Conservation (phyloP, 768 basidiomycete species). For the Mycena rebaudengoi region DNA sequence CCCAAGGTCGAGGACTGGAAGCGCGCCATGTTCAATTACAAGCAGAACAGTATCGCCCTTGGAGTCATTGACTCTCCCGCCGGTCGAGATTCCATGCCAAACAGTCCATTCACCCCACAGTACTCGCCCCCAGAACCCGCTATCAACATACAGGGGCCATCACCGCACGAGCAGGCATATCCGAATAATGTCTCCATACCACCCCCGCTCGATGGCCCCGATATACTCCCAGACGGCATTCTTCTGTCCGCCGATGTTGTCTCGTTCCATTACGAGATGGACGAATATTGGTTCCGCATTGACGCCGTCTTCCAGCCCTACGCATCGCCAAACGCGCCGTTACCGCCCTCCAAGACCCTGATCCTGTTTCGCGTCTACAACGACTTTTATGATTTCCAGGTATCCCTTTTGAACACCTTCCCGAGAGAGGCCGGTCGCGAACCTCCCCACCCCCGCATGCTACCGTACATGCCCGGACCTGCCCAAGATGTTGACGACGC, state of each 20-base stretch:
- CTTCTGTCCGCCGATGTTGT: conserved; percentile 89
- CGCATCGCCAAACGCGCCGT: conserved; percentile 60
- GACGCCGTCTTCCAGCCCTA: conserved; percentile 91
- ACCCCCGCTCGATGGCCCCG: conserved; percentile 50
- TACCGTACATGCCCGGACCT: conserved; percentile 99
- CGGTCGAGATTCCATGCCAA: conserved; percentile 49
- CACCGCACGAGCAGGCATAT: conserved; percentile 35
- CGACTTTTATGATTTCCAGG: conserved; percentile 98
- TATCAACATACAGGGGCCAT: conserved; percentile 36
- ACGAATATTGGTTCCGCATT: conserved; percentile 97
- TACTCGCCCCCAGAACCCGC: conserved; percentile 30
- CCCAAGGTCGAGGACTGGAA: conserved; percentile 99
- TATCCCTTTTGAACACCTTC: conserved; percentile 84
- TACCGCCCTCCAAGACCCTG: conserved; percentile 75
- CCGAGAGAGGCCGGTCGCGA: conserved; percentile 91
- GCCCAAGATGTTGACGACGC: conserved; percentile 83
- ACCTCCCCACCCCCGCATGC: conserved; percentile 70
- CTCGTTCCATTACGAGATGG: conserved; percentile 96
- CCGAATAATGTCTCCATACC: conserved; percentile 30
- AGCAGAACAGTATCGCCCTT: conserved; percentile 93
- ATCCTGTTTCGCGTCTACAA: conserved; percentile 95
- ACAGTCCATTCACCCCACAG: conserved; percentile 49
- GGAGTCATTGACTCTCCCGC: conserved; percentile 83
- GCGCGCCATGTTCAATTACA: conserved; percentile 92
- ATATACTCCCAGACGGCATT: conserved; percentile 80